These are phyloP conservation scores for Climacium dendroides DNA, from an alignment of 225 moss, liverwort and hornwort genomes.

Conservation along the genomic window DNA sequence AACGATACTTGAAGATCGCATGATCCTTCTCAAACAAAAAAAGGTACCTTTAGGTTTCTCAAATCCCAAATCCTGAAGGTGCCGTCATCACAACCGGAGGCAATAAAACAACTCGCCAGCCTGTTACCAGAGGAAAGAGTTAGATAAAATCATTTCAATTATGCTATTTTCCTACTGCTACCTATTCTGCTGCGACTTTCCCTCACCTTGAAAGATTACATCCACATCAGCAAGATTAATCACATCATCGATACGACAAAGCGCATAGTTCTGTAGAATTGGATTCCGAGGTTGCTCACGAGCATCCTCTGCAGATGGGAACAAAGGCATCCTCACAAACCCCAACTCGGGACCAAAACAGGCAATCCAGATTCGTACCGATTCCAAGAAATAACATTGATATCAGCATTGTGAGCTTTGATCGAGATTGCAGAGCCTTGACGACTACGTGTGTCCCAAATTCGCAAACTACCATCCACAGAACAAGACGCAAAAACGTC, in stretches of 20 bases:
- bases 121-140: constrained; percentile 6
- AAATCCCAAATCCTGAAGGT: constrained; percentile 98
- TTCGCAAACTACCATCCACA: constrained; percentile 74
- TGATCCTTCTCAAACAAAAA: neutral
- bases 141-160: neutral
- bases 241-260: neutral
- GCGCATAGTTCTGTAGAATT: neutral
- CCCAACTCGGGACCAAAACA: neutral
- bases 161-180: too few relatives aligned
- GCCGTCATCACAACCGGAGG: constrained; percentile 93
- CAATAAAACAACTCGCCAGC: constrained; percentile 93
- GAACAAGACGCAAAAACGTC: constrained; percentile 98
- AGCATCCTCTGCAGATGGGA: neutral
- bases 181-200: neutral
- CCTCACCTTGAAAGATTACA: neutral
- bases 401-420: constrained; percentile 80
- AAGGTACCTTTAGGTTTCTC: constrained; percentile 63
- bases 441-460: constrained; percentile 81
- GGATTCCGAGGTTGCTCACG: neutral
- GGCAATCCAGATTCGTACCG: constrained; percentile 26
- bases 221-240: neutral
- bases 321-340: neutral
- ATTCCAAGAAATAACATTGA: constrained; percentile 98
- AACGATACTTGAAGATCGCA: neutral
- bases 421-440: constrained; percentile 63